phyloP scores from a whole-genome alignment of 768 basidiomycete genomes.

The Mrakia blollopis region DNA sequence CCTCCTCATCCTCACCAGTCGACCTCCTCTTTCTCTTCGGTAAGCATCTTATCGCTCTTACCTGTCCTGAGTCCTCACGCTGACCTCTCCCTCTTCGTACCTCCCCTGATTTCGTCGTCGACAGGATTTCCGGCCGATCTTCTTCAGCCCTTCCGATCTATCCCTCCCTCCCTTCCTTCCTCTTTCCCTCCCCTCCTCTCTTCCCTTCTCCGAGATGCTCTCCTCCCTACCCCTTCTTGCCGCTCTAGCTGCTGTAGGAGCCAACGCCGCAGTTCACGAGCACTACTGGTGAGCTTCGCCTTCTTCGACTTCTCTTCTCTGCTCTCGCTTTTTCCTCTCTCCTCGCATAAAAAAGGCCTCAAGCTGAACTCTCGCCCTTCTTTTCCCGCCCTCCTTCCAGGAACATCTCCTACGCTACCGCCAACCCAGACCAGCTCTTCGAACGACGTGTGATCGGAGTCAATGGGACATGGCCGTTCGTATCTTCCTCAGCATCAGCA shows the following conservation, averaged over 20 bases:
- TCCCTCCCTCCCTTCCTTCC: no score
- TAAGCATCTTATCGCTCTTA: no score
- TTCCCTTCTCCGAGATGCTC: not conserved
- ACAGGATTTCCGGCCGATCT: no score
- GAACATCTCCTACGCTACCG: constrained; percentile 81
- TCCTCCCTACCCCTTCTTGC: not conserved
- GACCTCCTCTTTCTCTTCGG: no score
- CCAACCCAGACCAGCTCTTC: constrained; percentile 66
- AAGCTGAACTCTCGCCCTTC: not conserved
- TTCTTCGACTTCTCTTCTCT: not conserved
- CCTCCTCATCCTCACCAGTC: no score
- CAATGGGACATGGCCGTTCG: constrained; percentile 86
- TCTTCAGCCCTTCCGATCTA: no score
- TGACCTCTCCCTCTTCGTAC: no score
- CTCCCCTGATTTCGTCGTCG: no score
- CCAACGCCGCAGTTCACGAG: constrained; percentile 41
- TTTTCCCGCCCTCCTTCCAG: constrained; percentile 39
- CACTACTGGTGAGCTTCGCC: constrained; percentile 37
- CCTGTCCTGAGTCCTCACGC: no score
- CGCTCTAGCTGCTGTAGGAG: constrained; percentile 31
- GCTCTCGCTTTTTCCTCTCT: not conserved
- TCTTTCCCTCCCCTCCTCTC: no score
- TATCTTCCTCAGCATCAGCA: not conserved
- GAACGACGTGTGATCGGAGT: constrained; percentile 76
- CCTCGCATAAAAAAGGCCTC: not conserved